A percentile compares a stretch with the other conserved stretches of the same genome.
phyloP scores from a whole-genome alignment of 164 flowering plant species.

The Houttuynia cordata region DNA sequence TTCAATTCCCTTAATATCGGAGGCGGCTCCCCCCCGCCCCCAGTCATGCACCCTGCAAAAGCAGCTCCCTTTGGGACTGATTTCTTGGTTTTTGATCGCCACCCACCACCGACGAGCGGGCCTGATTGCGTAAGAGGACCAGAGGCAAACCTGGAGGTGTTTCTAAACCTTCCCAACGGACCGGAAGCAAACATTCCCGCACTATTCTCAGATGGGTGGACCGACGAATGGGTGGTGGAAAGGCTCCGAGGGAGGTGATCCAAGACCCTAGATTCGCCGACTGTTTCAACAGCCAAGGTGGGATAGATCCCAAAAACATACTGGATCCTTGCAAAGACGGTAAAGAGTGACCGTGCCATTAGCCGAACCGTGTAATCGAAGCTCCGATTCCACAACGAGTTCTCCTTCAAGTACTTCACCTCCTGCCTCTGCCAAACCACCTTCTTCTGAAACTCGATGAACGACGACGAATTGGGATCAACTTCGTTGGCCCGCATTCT shows the following conservation, averaged over 20 bases:
- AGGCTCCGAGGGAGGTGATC: slow-evolving; percentile 37
- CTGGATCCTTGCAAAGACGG: slow-evolving; percentile 51
- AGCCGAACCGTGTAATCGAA: slow-evolving; percentile 56
- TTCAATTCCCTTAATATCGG: slow-evolving; percentile 8
- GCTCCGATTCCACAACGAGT: slow-evolving; percentile 65
- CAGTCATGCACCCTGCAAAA: slow-evolving; percentile 44
- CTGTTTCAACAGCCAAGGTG: slow-evolving; percentile 5
- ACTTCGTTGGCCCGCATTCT: slow-evolving; percentile 42
- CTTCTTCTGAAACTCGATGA: slow-evolving; percentile 58
- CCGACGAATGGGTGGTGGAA: slow-evolving; percentile 41
- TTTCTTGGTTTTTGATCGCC: slow-evolving; percentile 17
- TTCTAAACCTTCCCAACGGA: slow-evolving; percentile 8
- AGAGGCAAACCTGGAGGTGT: not conserved
- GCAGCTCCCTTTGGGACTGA: slow-evolving; percentile 39
- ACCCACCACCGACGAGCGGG: slow-evolving; percentile 13
- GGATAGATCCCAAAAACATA: slow-evolving; percentile 52
- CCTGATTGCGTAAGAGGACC: slow-evolving; percentile 27
- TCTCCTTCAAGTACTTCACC: slow-evolving; percentile 48
- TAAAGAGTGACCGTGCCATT: slow-evolving; percentile 59
- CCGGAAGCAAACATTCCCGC: slow-evolving; percentile 52
- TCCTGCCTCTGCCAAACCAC: slow-evolving; percentile 61
- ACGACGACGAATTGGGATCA: slow-evolving; percentile 22
- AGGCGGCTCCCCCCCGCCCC: slow-evolving; percentile 17
- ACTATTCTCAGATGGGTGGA: slow-evolving; percentile 43
- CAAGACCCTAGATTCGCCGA: slow-evolving; percentile 9